These are phyloP conservation scores for Xylaria sp. DNA, from an alignment of 2,329 filamentous ascomycete species.

Conservation along the genomic window DNA sequence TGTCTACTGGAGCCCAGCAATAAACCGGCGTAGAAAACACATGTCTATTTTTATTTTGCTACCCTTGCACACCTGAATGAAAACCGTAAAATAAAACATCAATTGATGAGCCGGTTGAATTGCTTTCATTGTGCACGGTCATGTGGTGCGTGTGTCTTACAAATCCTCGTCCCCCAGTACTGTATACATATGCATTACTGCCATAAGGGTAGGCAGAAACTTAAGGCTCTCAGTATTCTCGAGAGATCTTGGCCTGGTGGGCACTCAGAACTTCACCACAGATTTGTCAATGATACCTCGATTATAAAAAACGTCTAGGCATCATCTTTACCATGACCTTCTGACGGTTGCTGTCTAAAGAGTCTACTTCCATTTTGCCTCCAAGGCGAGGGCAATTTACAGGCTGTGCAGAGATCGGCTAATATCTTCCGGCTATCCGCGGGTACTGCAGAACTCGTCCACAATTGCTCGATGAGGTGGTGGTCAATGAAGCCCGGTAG, in stretches of 20 bases:
- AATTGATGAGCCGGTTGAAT: no score
- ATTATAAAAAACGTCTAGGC: not conserved
- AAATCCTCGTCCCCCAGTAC: no score
- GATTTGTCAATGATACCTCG: not conserved
- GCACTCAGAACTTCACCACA: slow-evolving; percentile 17
- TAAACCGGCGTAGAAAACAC: not conserved
- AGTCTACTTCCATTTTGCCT: not conserved
- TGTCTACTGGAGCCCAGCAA: not conserved
- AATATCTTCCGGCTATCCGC: not conserved
- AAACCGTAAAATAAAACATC: no score
- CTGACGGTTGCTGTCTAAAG: not conserved
- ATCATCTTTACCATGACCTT: not conserved
- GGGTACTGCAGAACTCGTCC: no score
- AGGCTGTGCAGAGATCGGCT: not conserved
- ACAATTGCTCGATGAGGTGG: no score
- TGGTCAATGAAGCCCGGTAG: no score
- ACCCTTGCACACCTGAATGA: slow-evolving; percentile 1
- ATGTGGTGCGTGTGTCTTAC: not conserved
- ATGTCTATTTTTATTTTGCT: not conserved
- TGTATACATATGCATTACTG: no score
- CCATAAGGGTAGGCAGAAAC: not conserved
- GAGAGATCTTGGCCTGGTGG: not conserved
- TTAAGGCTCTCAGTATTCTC: slow-evolving; percentile 2
- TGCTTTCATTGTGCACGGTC: not conserved
- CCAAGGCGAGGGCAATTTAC: not conserved